A percentile compares a stretch with the other conserved stretches of the same genome.
Conservation (phyloP, 2,329 filamentous ascomycete genomes). For the Ambrosiella xylebori region DNA sequence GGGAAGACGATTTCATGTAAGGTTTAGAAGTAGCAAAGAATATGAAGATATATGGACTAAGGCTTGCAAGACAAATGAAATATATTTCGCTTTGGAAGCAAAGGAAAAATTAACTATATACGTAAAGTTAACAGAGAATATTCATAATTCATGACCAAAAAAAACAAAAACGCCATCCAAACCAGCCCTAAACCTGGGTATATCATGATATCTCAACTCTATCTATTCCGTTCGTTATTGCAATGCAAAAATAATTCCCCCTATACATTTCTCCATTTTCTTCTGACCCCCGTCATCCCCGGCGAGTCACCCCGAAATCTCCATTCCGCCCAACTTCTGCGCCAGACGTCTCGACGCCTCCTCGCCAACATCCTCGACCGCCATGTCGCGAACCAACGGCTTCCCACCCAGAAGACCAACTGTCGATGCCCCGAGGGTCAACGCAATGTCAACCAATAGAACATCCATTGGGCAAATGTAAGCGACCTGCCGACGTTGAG, state of each 20-base stretch:
- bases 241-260: background rate
- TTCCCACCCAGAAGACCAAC: constrained; percentile 54
- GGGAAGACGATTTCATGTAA: constrained; percentile 86
- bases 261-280: background rate
- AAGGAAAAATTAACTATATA: background rate
- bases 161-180: background rate
- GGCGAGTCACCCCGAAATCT: background rate
- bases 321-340: background rate
- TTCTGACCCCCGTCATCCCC: background rate
- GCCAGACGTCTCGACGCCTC: constrained; percentile 6
- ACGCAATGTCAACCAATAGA: constrained; percentile 66
- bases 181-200: background rate
- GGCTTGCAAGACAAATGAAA: background rate
- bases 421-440: constrained; percentile 51
- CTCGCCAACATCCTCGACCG: constrained; percentile 3
- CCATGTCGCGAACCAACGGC: constrained; percentile 21
- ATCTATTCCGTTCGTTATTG: background rate
- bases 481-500: constrained; percentile 58
- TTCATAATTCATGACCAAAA: background rate
- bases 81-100: background rate
- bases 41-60: background rate
- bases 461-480: constrained; percentile 96
- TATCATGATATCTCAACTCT: background rate
- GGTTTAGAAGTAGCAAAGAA: constrained; percentile 3
- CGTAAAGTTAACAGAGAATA: background rate